Evolutionary conservation across 805 yeast genomes (phyloP).

Genomic region (Wickerhamiella shivajii): DNA sequence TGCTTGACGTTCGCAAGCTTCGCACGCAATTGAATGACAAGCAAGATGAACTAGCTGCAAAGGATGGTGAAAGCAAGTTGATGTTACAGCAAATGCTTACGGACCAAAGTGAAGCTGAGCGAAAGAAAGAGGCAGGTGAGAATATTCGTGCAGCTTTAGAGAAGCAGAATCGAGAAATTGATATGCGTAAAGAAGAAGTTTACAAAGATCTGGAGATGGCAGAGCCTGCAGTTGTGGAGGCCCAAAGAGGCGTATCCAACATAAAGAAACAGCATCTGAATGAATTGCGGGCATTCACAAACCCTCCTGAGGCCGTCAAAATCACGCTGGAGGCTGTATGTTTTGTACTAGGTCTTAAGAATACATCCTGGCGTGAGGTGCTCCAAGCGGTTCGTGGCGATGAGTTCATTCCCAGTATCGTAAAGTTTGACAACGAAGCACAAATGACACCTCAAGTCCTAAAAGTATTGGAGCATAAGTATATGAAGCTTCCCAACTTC

Average conservation of each 20-base stretch:
- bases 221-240: conserved; percentile 74
- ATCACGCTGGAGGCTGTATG: conserved; percentile 81
- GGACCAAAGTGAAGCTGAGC: conserved; percentile 85
- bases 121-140: conserved; percentile 73
- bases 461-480: conserved; percentile 40
- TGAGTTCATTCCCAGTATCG: conserved; percentile 74
- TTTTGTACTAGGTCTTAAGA: conserved; percentile 53
- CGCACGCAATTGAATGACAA: conserved; percentile 41
- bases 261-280: conserved; percentile 86
- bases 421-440: conserved; percentile 49
- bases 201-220: conserved; percentile 53
- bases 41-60: conserved; percentile 33
- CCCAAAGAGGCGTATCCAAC: conserved; percentile 78
- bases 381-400: conserved; percentile 68
- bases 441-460: conserved; percentile 44
- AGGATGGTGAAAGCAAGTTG: conserved; percentile 52
- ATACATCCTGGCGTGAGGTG: conserved; percentile 61
- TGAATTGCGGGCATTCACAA: conserved; percentile 74
- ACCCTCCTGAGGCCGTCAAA: conserved; percentile 82
- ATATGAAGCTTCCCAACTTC: conserved; percentile 47
- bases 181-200: conserved; percentile 39
- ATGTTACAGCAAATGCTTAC: conserved; percentile 63
- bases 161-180: conserved; percentile 49
- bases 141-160: conserved; percentile 58
- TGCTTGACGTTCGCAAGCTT: conserved; percentile 50